Percentiles rank a stretch among this genome's conserved stretches.
phyloP scores from a whole-genome alignment of 805 yeast species.

The Pichia scutulata region DNA sequence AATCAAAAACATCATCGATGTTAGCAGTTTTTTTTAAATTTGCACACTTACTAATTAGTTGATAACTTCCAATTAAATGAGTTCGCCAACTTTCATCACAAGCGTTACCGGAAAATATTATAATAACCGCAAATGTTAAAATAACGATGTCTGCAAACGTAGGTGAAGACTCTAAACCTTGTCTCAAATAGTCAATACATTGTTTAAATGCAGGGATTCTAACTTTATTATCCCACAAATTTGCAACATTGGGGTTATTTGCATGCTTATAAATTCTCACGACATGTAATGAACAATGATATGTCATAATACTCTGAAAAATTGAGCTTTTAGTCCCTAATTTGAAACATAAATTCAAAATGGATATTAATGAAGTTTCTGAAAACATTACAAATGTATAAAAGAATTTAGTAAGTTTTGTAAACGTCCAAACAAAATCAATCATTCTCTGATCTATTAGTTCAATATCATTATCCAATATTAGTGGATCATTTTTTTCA shows the following conservation, averaged over 20 bases:
- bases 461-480: neutral
- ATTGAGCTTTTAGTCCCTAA: slow-evolving; percentile 8
- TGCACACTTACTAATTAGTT: slow-evolving; percentile 5
- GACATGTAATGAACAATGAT: slow-evolving; percentile 10
- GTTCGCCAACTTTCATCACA: slow-evolving; percentile 10
- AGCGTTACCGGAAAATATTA: slow-evolving; percentile 10
- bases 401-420: slow-evolving; percentile 5
- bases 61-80: slow-evolving; percentile 10
- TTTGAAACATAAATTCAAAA: slow-evolving; percentile 3
- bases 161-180: slow-evolving; percentile 2
- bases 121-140: slow-evolving; percentile 8
- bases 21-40: neutral
- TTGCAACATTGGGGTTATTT: neutral
- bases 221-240: slow-evolving; percentile 8
- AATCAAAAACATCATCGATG: neutral
- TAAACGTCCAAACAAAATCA: slow-evolving; percentile 13
- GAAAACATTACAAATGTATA: slow-evolving; percentile 8
- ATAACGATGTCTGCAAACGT: slow-evolving; percentile 3
- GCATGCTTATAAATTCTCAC: slow-evolving; percentile 4
- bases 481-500: slow-evolving; percentile 7
- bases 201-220: slow-evolving; percentile 8
- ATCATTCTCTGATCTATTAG: slow-evolving; percentile 5
- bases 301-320: slow-evolving; percentile 10
- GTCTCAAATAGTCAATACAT: slow-evolving; percentile 7
- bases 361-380: neutral